Base-by-base conservation (phyloP, 495 filamentous ascomycete genomes). In the Aspergillus diversus region DNA sequence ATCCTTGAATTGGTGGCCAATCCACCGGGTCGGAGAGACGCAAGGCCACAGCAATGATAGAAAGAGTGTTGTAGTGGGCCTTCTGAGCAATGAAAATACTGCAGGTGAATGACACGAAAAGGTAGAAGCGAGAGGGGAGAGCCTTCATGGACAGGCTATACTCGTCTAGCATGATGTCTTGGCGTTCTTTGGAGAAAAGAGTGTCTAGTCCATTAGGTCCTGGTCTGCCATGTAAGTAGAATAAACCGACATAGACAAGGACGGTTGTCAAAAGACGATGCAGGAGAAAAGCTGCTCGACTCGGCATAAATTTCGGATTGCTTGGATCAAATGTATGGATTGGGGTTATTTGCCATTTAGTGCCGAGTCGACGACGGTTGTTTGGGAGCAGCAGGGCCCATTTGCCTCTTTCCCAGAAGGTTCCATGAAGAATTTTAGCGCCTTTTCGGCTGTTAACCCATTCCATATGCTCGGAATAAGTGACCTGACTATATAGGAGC, bases 321-420 rank as follows among this genome's bases (percentile, higher is more conserved):
- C 12, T n/a, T 5, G 57, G 5, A 21, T 59, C 47, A 27, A 59
- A 59, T 3, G 15, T 7, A 11, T n/a, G 16, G 21, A 51, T 27
- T 2, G 5, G 12, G 32, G 5, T 5, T 5, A 51, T 21, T 46
- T 51, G 57, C 46, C 57, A 59, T 27, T 59, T 51, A 4, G 57
- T 59, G 16, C 57, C 46, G 34, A 59, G 8, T 3, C 57, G 57
- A 21, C 57, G 57, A 13, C 5, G 31, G 46, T 59, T 59, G 8
- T 35, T 11, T 5, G 46, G 43, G 27, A 51, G 7, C 13, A 5
- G 9, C 8, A 59, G 17, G 42, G 46, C 55, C 39, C 39, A 58
- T 16, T n/a, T 55, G 52, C 11, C 39, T 43, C 39, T 43, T 15
- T 43, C 5, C 47, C 47, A 49, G n/a, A 49, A 5, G 47, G 47